Evolutionary conservation across 2,329 filamentous ascomycete species (phyloP), one percentile per base, ranked within the genome.

Genomic region (Mariannaea elegans): DNA sequence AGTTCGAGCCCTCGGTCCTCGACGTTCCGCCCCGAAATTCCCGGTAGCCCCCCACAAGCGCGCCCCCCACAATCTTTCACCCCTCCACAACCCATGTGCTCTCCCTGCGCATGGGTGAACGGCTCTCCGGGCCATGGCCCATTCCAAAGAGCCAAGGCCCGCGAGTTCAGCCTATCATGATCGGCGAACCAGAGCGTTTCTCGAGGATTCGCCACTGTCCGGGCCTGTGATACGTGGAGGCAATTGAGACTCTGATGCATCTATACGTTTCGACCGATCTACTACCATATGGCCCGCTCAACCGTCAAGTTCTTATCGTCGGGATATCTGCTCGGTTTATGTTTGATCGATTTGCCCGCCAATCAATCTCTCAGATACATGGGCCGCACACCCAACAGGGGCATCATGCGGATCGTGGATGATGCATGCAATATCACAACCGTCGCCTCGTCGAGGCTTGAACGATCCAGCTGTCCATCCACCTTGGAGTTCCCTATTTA

Each of bases 1-100:
- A 48, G 56, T 61, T 51, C 62, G 60, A 60, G 56, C 56, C 60
- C 58, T 68, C 50, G 56, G 51, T 34, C 53, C 44, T 56, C 47
- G 57, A 57, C 47, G 48, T 49, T 67, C 68, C 68, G 68, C 66
- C 68, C 68, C 68, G 68, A 71, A 69, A 65, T 66, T 65, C 64
- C 68, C 68, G 68, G 64, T 53, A 54, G 45, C 52, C 58, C 66
- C 64, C 68, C 65, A 69, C 62, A 68, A 50, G 47, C 27, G 27
- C 39, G 3, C 31, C 53, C 58, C 42, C 42, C 41, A 58, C 41
- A 48, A 46, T 32, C 34, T 14, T 23, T 19, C 51, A 36, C 51
- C 46, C 46, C 58, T 50, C 41, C 52, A 47, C 34, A 53, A 65
- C 36, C 12, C 49, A 60, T 62, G 44, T 29, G 38, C 14, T 24